Base-by-base conservation (phyloP, 352 stramenopile species). In the Chrysophaeum taylorii region DNA sequence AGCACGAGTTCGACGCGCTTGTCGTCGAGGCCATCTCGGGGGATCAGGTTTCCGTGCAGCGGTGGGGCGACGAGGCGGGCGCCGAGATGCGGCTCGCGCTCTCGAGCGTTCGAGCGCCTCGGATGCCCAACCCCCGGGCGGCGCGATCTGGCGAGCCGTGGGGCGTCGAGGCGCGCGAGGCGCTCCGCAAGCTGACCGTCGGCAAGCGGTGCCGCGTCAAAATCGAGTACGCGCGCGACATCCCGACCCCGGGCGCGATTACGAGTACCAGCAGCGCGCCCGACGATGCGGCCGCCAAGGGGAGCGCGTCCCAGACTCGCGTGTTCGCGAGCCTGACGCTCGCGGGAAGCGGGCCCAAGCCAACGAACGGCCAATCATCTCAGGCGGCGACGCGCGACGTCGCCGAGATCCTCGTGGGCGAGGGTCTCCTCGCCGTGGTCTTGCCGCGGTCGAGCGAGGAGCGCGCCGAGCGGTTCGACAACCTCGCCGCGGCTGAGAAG, bases 1-100 rank as follows among this genome's bases (percentile, higher is more conserved):
- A 81, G 48, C 86, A 85, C 73, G 75, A 89, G 45, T 77, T 93
- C 67, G 78, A 78, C 7, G 90, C 80, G 29, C 79, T 82, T 0
- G 85, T 96, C 5, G 84, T 93, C 16, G 89, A 96, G 73, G 80
- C 96, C 21, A 86, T 95, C 42, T 93, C 85, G 52, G 91, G 91
- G 1, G 91, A 97, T 73, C 91, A 86, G 70, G 5, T 66, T 18
- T 57, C 96, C 2, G 81, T 96, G 25, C 82, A 92, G n/a, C 89
- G 89, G 57, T 52, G 90, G 16, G 81, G 85, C 0, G 76, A 78
- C 5, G 70, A 70, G 18, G 74, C 78, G 5, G 75, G 52, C 21
- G 83, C 92, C 66, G 90, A 95, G 74, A 85, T 89, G 77, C 88
- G 91, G 2, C 73, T 97, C 33, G 94, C 92, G 53, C 72, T 97